These are phyloP conservation scores for Malania oleifera DNA, from an alignment of 164 flowering plant species.

Conservation along the genomic window DNA sequence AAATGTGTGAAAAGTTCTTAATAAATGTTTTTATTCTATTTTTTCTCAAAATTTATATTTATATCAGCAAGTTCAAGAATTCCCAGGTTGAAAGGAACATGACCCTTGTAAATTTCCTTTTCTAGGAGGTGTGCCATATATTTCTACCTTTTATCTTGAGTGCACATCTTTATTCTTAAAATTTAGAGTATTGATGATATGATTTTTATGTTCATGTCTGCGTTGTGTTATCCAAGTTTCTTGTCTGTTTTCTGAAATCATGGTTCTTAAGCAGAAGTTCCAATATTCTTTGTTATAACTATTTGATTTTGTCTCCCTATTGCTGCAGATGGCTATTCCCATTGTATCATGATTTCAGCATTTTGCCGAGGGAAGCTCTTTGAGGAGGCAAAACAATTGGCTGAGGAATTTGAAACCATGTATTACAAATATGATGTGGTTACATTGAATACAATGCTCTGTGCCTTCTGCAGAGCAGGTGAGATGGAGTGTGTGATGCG, in stretches of 20 bases:
- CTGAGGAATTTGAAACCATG: constrained; percentile 56
- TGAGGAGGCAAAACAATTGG: constrained; percentile 76
- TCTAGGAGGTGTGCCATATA: no score
- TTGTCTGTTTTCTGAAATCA: neutral
- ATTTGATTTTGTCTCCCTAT: neutral
- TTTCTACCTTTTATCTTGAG: no score
- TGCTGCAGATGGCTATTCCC: constrained; percentile 70
- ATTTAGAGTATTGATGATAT: no score
- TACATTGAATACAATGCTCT: constrained; percentile 67
- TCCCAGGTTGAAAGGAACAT: no score
- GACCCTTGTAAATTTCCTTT: no score
- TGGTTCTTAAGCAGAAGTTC: neutral
- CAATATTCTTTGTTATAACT: neutral
- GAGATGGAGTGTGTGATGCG: constrained; percentile 87
- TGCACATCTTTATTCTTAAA: no score
- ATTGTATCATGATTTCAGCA: constrained; percentile 90
- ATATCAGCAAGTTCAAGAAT: no score
- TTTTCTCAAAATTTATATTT: no score
- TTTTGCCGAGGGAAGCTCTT: constrained; percentile 58
- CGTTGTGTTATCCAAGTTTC: neutral
- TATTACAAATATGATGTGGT: constrained; percentile 77
- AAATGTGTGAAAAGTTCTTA: no score
- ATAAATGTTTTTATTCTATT: no score
- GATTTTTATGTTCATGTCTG: neutral
- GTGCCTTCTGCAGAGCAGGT: constrained; percentile 82